Percentiles rank a stretch among this genome's conserved stretches.
These are phyloP conservation scores for Phytophthora pistaciae DNA, from an alignment of 352 stramenopile species.

Conservation along the genomic window DNA sequence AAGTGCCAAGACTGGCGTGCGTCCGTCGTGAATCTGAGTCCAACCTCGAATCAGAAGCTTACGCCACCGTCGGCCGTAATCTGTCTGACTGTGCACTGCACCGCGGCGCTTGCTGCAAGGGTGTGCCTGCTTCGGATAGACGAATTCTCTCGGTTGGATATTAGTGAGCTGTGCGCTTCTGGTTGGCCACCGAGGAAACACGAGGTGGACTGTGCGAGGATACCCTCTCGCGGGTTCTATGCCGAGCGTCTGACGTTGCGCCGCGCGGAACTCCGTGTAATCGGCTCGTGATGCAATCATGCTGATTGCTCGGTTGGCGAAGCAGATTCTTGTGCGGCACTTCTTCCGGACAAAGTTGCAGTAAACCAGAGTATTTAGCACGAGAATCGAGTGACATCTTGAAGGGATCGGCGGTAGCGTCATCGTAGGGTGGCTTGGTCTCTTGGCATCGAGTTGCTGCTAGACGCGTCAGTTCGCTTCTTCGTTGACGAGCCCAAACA, in stretches of 20 bases:
- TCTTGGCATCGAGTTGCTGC: no score
- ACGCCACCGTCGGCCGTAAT: no score
- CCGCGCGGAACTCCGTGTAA: conserved; percentile 17
- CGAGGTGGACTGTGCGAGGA: neutral
- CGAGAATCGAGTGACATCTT: no score
- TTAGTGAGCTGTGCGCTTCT: conserved; percentile 19
- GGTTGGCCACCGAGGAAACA: conserved; percentile 7
- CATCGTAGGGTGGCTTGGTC: no score
- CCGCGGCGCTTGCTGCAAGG: no score
- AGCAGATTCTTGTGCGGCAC: neutral
- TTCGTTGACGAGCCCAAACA: no score
- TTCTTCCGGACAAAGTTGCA: no score
- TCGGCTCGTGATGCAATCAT: neutral
- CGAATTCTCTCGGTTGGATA: conserved; percentile 5
- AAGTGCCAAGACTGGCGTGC: conserved; percentile 5
- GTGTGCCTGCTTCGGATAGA: neutral
- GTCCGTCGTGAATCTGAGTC: conserved; percentile 14
- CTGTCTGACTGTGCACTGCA: no score
- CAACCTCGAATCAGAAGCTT: conserved; percentile 20
- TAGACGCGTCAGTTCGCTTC: no score
- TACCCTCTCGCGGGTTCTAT: conserved; percentile 16
- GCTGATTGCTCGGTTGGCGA: conserved; percentile 5
- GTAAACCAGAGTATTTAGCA: no score
- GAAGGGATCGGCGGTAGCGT: no score
- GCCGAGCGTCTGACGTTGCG: conserved; percentile 21